Percentiles rank a stretch among this genome's conserved stretches.
These are phyloP conservation scores for Pelargonium citronellum DNA, from an alignment of 441 rosid genomes.

Conservation along the genomic window DNA sequence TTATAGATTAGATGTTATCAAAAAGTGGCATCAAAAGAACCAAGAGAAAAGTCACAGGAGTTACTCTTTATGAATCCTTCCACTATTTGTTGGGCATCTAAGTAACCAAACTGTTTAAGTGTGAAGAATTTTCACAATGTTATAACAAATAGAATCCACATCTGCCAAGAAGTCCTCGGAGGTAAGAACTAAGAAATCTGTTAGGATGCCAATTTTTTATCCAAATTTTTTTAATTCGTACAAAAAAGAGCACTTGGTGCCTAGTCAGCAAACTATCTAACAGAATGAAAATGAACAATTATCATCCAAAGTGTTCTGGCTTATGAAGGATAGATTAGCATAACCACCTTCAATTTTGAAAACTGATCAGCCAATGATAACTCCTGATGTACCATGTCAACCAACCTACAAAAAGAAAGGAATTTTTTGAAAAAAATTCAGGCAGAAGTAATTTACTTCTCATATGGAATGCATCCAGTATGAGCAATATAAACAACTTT, in stretches of 20 bases:
- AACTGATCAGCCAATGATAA: conserved; percentile 86
- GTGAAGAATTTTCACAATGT: neutral
- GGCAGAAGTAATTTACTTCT: neutral
- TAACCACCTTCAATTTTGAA: conserved; percentile 73
- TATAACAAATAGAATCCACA: neutral
- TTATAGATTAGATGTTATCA: neutral
- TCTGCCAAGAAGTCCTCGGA: neutral
- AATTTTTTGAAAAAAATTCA: conserved; percentile 17
- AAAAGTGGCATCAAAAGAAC: neutral
- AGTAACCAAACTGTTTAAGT: neutral
- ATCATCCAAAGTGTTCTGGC: conserved; percentile 10
- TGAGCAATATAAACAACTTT: neutral
- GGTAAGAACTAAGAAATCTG: neutral
- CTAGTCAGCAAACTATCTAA: neutral
- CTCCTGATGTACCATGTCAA: conserved; percentile 90
- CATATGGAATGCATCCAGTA: conserved; percentile 1
- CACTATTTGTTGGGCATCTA: neutral
- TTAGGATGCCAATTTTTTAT: neutral
- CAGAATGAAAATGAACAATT: neutral
- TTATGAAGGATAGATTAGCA: conserved; percentile 14
- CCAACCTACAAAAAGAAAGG: conserved; percentile 44
- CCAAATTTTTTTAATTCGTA: neutral
- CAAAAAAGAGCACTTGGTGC: neutral
- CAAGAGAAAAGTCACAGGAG: neutral
- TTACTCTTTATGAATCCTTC: neutral